Evolutionary conservation across 2,329 filamentous ascomycete genomes (phyloP).

Genomic region (Fusarium sp.): DNA sequence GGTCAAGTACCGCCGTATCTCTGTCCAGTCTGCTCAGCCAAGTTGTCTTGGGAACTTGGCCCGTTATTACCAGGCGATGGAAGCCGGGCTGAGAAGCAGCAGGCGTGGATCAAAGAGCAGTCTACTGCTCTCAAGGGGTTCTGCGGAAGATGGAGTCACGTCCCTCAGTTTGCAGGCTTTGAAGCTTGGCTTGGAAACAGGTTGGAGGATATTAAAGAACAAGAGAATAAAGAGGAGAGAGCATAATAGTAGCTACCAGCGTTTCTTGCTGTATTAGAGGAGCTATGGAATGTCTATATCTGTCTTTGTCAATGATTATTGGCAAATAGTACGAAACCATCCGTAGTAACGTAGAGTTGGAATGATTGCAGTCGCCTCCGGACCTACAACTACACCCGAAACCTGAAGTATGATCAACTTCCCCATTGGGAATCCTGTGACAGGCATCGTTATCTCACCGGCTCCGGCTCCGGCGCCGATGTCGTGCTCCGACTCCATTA

Average conservation of each 20-base stretch:
- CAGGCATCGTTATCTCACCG: slow-evolving; percentile 19
- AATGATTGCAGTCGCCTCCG: neutral
- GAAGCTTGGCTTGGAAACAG: slow-evolving; percentile 59
- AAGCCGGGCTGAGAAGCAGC: slow-evolving; percentile 19
- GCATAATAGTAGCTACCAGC: neutral
- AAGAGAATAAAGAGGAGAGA: neutral
- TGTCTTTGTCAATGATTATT: too few species aligned
- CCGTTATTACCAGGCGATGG: slow-evolving; percentile 35
- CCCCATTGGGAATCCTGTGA: slow-evolving; percentile 25
- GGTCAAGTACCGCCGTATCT: slow-evolving; percentile 74
- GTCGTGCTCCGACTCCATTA: slow-evolving; percentile 32
- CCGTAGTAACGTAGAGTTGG: neutral
- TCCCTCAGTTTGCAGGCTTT: slow-evolving; percentile 64
- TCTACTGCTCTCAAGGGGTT: slow-evolving; percentile 59
- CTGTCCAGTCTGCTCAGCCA: slow-evolving; percentile 72
- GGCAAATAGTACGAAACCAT: too few species aligned
- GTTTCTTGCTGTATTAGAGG: neutral
- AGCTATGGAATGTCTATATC: neutral
- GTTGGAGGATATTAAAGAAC: slow-evolving; percentile 19
- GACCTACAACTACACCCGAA: neutral
- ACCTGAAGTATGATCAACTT: slow-evolving; percentile 12
- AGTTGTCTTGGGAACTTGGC: slow-evolving; percentile 58
- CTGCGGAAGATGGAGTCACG: slow-evolving; percentile 58
- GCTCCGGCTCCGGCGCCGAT: slow-evolving; percentile 36
- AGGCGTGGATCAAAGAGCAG: slow-evolving; percentile 51